Percentiles rank a stretch among this genome's conserved stretches.
phyloP scores from a whole-genome alignment of 2,329 filamentous ascomycete species.

The Ophiocordyceps camponoti-leonardi region DNA sequence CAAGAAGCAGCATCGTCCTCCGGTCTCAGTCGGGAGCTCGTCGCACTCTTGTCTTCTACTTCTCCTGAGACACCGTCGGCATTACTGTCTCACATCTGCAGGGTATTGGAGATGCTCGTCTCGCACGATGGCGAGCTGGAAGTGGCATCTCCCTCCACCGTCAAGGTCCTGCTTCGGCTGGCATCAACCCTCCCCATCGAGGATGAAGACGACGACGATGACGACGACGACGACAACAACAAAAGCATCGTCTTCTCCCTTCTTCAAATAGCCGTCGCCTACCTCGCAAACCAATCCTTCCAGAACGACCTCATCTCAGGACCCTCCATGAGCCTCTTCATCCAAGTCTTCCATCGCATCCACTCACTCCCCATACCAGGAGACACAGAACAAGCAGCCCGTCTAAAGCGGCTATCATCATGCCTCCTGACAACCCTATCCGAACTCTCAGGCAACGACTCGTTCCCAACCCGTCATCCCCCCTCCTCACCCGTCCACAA shows the following conservation, averaged over 20 bases:
- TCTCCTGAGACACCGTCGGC: constrained; percentile 20
- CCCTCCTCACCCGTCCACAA: constrained; percentile 23
- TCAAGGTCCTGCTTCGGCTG: constrained; percentile 29
- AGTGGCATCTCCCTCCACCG: constrained; percentile 26
- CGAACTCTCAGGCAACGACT: constrained; percentile 31
- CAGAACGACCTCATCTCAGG: constrained; percentile 28
- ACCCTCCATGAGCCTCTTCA: constrained; percentile 22
- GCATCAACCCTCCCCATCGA: constrained; percentile 22
- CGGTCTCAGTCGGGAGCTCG: constrained; percentile 29
- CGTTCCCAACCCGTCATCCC: constrained; percentile 24
- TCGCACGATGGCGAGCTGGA: constrained; percentile 31
- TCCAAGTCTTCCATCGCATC: constrained; percentile 29
- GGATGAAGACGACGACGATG: constrained; percentile 1
- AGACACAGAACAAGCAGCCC: constrained; percentile 23
- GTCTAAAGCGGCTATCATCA: constrained; percentile 29
- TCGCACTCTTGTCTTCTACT: constrained; percentile 27
- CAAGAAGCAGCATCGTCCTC: constrained; percentile 37
- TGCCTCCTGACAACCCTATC: constrained; percentile 33
- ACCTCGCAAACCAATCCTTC: constrained; percentile 34
- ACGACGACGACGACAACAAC: constrained; percentile 38
- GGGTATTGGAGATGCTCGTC: constrained; percentile 35
- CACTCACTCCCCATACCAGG: constrained; percentile 24
- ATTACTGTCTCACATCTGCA: constrained; percentile 35
- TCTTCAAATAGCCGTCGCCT: constrained; percentile 33
- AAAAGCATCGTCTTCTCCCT: constrained; percentile 35